Evolutionary conservation across 2,329 filamentous ascomycete genomes (phyloP).

Genomic region (Mollisiaceae sp.): DNA sequence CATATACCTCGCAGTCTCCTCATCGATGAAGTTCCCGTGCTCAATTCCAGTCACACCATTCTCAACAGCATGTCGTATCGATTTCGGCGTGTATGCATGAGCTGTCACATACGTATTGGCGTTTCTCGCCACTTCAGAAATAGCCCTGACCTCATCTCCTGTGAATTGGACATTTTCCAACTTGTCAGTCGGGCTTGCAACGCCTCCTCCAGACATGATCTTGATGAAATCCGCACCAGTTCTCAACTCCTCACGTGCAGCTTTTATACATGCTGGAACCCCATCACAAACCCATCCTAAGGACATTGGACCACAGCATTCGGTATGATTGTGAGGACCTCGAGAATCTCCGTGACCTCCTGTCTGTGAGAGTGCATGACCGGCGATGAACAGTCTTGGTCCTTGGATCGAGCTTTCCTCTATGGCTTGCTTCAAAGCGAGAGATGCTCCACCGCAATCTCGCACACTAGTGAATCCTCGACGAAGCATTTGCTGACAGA

Average conservation of each 20-base stretch:
- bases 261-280: slow-evolving; percentile 58
- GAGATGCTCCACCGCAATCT: slow-evolving; percentile 61
- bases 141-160: slow-evolving; percentile 59
- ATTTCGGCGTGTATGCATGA: slow-evolving; percentile 60
- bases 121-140: slow-evolving; percentile 54
- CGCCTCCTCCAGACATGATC: slow-evolving; percentile 64
- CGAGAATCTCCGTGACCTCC: slow-evolving; percentile 62
- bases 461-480: slow-evolving; percentile 64
- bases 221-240: slow-evolving; percentile 65
- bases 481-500: slow-evolving; percentile 55
- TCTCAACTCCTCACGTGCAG: slow-evolving; percentile 58
- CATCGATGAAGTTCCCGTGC: slow-evolving; percentile 67
- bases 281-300: slow-evolving; percentile 55
- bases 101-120: slow-evolving; percentile 59
- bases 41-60: slow-evolving; percentile 62
- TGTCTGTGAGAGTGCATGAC: slow-evolving; percentile 60
- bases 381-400: slow-evolving; percentile 60
- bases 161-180: slow-evolving; percentile 62
- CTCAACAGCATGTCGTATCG: slow-evolving; percentile 59
- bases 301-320: slow-evolving; percentile 54
- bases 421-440: slow-evolving; percentile 61
- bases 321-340: slow-evolving; percentile 48
- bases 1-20: slow-evolving; percentile 57
- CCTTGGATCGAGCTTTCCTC: slow-evolving; percentile 60
- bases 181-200: slow-evolving; percentile 59